These are phyloP conservation scores for Sugiyamaella chiloensis DNA, from an alignment of 805 yeast genomes.

Conservation along the genomic window DNA sequence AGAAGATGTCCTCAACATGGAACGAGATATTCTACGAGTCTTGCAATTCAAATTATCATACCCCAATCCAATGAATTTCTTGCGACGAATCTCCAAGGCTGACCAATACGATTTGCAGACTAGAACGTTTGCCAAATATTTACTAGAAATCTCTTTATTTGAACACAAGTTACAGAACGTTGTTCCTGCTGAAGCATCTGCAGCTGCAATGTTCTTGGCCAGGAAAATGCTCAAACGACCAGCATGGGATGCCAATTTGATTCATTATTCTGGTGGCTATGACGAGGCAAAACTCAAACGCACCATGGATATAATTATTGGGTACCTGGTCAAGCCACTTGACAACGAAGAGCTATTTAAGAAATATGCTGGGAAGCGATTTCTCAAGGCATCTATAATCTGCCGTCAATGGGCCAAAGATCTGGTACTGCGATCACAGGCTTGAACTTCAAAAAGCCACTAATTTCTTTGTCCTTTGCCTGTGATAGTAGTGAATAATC, in stretches of 20 bases:
- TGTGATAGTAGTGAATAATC: no score
- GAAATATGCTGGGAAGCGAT: slow-evolving; percentile 86
- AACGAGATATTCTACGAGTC: slow-evolving; percentile 68
- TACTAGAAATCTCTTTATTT: slow-evolving; percentile 72
- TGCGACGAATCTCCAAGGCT: slow-evolving; percentile 84
- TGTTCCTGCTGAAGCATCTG: slow-evolving; percentile 77
- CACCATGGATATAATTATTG: slow-evolving; percentile 69
- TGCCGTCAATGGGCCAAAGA: slow-evolving; percentile 36
- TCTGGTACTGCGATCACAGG: no score
- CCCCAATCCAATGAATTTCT: slow-evolving; percentile 87
- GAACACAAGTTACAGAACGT: slow-evolving; percentile 71
- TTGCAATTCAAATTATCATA: slow-evolving; percentile 73
- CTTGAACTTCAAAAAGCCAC: background rate
- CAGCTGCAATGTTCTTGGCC: slow-evolving; percentile 82
- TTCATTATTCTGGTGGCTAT: slow-evolving; percentile 91
- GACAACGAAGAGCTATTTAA: slow-evolving; percentile 90
- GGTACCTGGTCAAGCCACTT: slow-evolving; percentile 71
- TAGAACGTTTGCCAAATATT: slow-evolving; percentile 80
- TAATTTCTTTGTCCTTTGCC: no score
- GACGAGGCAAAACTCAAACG: slow-evolving; percentile 68
- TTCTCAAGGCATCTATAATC: slow-evolving; percentile 56
- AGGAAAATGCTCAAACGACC: slow-evolving; percentile 62
- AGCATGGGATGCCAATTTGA: slow-evolving; percentile 81
- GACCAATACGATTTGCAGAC: slow-evolving; percentile 84
- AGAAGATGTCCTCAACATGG: slow-evolving; percentile 79